A percentile compares a stretch with the other conserved stretches of the same genome.
phyloP scores from a whole-genome alignment of 306 rosid genomes.

The Mimosa pudica region DNA sequence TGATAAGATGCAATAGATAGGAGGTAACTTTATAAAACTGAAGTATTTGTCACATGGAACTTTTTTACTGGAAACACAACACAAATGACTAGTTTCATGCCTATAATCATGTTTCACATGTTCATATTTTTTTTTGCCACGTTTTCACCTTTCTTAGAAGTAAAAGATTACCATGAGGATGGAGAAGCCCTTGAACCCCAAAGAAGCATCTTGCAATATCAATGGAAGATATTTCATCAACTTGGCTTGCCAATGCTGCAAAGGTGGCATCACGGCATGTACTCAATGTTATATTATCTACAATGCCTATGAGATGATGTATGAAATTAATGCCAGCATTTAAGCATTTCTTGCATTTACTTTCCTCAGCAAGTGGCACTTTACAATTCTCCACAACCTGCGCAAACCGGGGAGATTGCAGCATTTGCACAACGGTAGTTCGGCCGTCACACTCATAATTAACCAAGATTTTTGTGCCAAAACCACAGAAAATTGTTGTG shows the following conservation, averaged over 20 bases:
- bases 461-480: constrained; percentile 83
- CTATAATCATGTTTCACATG: constrained; percentile 3
- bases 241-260: constrained; percentile 81
- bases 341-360: constrained; percentile 75
- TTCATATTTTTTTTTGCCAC: neutral
- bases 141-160: neutral
- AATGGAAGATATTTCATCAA: constrained; percentile 57
- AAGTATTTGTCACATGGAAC: constrained; percentile 23
- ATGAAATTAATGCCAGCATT: constrained; percentile 78
- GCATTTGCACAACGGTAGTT: constrained; percentile 75
- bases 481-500: constrained; percentile 81
- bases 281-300: constrained; percentile 72
- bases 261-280: constrained; percentile 96
- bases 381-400: constrained; percentile 66
- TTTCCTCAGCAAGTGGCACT: constrained; percentile 68
- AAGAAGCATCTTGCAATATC: constrained; percentile 90
- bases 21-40: constrained; percentile 14
- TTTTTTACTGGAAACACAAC: constrained; percentile 8
- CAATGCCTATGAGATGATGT: constrained; percentile 65
- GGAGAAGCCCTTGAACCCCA: constrained; percentile 77
- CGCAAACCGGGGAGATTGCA: constrained; percentile 73
- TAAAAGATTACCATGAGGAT: constrained; percentile 53
- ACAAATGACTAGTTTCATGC: constrained; percentile 8
- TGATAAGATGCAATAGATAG: constrained; percentile 3
- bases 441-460: constrained; percentile 86